A percentile compares a stretch with the other conserved stretches of the same genome.
These are phyloP conservation scores for Gypsophila paniculata DNA, from an alignment of 179 eudicot genomes.

Conservation along the genomic window DNA sequence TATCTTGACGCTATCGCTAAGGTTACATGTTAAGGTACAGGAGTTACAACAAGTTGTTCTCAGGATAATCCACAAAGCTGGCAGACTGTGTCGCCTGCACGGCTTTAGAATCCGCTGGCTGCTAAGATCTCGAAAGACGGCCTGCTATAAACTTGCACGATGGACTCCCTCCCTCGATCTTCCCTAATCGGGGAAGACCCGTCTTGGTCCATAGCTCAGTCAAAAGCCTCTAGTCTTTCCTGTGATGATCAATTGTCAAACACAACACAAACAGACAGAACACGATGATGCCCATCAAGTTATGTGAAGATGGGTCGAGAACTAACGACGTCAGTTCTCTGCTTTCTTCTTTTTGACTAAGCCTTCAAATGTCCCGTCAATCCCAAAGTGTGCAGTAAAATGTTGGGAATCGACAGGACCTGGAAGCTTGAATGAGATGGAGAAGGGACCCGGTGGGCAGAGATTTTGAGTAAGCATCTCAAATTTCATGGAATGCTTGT, in stretches of 20 bases:
- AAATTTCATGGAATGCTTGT: conserved; percentile 45
- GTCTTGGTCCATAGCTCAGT: neutral
- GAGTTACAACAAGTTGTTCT: conserved; percentile 17
- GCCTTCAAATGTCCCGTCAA: conserved; percentile 84
- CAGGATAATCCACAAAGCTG: neutral
- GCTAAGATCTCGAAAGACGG: conserved; percentile 5
- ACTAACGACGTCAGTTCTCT: conserved; percentile 2
- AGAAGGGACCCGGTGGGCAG: conserved; percentile 76
- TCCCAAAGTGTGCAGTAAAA: conserved; percentile 60
- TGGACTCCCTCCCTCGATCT: conserved; percentile 7
- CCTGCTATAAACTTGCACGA: neutral
- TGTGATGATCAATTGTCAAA: neutral
- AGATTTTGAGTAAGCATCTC: conserved; percentile 78
- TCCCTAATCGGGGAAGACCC: neutral
- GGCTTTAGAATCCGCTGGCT: neutral
- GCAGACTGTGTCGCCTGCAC: neutral
- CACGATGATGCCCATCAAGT: conserved; percentile 1
- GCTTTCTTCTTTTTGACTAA: conserved; percentile 42
- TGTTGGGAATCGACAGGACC: conserved; percentile 79
- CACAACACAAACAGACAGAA: neutral
- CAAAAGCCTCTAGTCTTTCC: neutral
- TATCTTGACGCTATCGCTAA: neutral
- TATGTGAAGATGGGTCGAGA: conserved; percentile 2
- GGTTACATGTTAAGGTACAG: neutral
- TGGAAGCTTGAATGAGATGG: conserved; percentile 73